A percentile compares a stretch with the other conserved stretches of the same genome.
Evolutionary conservation across 495 filamentous ascomycete genomes (phyloP).

Genomic region (Hypoxylon rickii): DNA sequence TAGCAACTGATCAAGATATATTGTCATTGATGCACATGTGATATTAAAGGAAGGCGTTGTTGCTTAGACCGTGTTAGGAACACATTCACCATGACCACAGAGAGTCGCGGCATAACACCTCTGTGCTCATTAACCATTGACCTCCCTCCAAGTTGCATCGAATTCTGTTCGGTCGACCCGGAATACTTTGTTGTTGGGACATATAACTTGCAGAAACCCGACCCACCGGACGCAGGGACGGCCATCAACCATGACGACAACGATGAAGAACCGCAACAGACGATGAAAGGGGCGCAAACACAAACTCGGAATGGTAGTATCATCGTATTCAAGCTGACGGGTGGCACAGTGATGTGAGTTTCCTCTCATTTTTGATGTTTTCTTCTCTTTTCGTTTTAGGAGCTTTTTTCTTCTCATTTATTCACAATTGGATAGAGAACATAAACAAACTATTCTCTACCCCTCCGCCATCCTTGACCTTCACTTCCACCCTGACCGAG

Average conservation of each 20-base stretch:
- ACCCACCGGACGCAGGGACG: conserved; percentile 28
- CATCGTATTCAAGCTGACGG: conserved; percentile 62
- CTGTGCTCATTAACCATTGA: conserved; percentile 52
- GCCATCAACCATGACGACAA: conserved; percentile 36
- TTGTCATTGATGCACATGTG: too few relatives aligned
- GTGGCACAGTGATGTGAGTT: conserved; percentile 57
- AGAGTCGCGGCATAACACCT: conserved; percentile 34
- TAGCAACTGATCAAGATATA: too few relatives aligned
- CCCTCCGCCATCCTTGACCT: conserved; percentile 82
- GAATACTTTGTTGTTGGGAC: conserved; percentile 82
- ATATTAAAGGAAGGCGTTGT: too few relatives aligned
- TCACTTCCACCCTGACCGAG: conserved; percentile 68
- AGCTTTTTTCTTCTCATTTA: too few relatives aligned
- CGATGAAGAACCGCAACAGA: too few relatives aligned
- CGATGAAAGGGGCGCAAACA: too few relatives aligned
- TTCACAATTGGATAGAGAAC: conserved; percentile 38
- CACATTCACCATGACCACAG: conserved; percentile 26
- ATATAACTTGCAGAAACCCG: conserved; percentile 70
- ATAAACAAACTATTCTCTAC: conserved; percentile 56
- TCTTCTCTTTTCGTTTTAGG: too few relatives aligned
- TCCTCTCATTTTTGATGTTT: too few relatives aligned
- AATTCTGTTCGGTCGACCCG: conserved; percentile 70
- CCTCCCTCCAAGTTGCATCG: conserved; percentile 80
- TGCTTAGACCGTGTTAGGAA: too few relatives aligned
- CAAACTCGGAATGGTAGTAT: conserved; percentile 76